These are phyloP conservation scores for Arctostaphylos glauca DNA, from an alignment of 148 eudicot genomes.

Conservation along the genomic window DNA sequence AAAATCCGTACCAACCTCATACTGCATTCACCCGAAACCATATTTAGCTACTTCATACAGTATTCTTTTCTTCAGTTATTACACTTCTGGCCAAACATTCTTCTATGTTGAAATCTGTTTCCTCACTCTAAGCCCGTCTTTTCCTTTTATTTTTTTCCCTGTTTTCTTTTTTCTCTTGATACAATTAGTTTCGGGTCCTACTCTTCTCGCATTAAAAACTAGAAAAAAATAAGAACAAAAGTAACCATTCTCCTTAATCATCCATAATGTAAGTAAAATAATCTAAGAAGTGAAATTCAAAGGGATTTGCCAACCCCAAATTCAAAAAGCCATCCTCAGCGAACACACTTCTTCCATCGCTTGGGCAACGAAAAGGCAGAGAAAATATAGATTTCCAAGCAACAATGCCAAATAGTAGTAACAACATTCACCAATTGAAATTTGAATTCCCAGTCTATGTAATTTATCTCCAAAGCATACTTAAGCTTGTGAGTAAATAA, in stretches of 20 bases:
- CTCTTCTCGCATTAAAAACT: background rate
- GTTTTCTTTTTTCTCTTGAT: background rate
- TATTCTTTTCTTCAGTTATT: background rate
- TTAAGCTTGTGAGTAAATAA: background rate
- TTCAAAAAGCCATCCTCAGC: background rate
- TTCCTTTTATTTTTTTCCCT: background rate
- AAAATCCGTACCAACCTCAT: background rate
- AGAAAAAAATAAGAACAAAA: background rate
- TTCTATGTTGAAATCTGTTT: background rate
- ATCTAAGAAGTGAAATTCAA: background rate
- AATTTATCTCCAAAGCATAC: too few relatives aligned
- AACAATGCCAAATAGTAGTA: background rate
- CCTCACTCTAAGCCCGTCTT: background rate
- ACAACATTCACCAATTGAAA: too few relatives aligned
- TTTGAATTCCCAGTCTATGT: too few relatives aligned
- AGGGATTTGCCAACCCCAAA: slow-evolving; percentile 1
- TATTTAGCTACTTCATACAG: background rate
- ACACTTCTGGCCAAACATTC: background rate
- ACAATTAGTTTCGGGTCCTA: background rate
- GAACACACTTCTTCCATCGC: background rate
- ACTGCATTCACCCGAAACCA: background rate
- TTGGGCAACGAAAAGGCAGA: background rate
- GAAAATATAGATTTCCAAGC: background rate
- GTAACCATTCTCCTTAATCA: background rate
- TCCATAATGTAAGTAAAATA: background rate